Percentiles rank a stretch among this genome's conserved stretches.
Evolutionary conservation across 768 basidiomycete genomes (phyloP).

Genomic region (Naematelia aurantialba): DNA sequence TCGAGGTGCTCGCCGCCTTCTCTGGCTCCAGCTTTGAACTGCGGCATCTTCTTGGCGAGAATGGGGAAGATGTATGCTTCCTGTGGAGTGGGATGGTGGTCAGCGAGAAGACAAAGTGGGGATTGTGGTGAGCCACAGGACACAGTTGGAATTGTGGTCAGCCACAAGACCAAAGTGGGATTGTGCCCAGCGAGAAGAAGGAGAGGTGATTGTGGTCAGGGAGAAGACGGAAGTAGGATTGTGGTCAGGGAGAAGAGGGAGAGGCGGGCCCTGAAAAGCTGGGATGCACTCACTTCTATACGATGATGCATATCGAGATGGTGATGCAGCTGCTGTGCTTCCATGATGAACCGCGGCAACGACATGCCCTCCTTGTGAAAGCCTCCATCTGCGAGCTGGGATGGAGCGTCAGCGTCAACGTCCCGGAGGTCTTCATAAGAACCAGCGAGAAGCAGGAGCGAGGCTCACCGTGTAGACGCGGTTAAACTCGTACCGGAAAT

Average conservation of each 20-base stretch:
- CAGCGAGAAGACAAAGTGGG: neutral
- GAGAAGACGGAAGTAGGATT: neutral
- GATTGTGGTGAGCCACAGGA: too few species aligned
- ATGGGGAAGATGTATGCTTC: conserved; percentile 51
- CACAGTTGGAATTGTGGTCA: neutral
- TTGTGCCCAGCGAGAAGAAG: neutral
- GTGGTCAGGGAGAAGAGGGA: neutral
- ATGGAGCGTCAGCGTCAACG: too few species aligned
- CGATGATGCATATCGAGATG: conserved; percentile 47
- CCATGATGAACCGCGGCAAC: conserved; percentile 35
- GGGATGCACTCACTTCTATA: conserved; percentile 22
- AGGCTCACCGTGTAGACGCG: conserved; percentile 38
- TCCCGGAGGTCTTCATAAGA: too few species aligned
- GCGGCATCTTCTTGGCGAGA: conserved; percentile 49
- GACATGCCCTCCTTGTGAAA: conserved; percentile 42
- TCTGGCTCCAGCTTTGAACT: conserved; percentile 46
- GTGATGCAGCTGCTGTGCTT: conserved; percentile 33
- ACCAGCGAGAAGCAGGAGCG: neutral
- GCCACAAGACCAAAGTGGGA: neutral
- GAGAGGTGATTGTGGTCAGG: neutral
- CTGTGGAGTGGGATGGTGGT: conserved; percentile 11
- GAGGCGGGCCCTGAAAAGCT: too few species aligned
- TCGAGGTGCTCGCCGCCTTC: conserved; percentile 50
- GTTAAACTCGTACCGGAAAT: conserved; percentile 44
- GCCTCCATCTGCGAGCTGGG: conserved; percentile 34